phyloP scores from a whole-genome alignment of 2,329 filamentous ascomycete species.

The Fusarium ambrosium region DNA sequence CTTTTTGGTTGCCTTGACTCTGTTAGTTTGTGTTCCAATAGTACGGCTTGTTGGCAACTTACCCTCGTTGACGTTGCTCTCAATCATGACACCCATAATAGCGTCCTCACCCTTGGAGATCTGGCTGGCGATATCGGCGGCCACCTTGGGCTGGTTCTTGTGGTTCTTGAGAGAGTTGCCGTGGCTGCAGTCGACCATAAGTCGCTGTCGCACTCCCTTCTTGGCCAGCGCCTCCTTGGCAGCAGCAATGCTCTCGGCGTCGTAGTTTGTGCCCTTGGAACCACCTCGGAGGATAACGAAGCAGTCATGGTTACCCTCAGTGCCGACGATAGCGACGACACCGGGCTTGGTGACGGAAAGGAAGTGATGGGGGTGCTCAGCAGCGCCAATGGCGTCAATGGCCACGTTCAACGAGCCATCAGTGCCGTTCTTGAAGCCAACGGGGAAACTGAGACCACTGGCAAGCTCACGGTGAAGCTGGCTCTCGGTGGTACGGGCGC shows the following conservation, averaged over 20 bases:
- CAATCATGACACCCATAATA: slow-evolving; percentile 99
- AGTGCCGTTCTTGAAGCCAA: slow-evolving; percentile 99
- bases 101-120: slow-evolving; percentile 85
- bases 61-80: slow-evolving; percentile 97
- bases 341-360: slow-evolving; percentile 97
- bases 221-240: slow-evolving; percentile 84
- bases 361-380: slow-evolving; percentile 94
- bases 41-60: slow-evolving; percentile 44
- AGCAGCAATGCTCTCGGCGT: slow-evolving; percentile 84
- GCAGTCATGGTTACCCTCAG: slow-evolving; percentile 94
- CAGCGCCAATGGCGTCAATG: slow-evolving; percentile 94
- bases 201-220: slow-evolving; percentile 78
- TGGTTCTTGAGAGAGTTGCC: slow-evolving; percentile 97
- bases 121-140: slow-evolving; percentile 83
- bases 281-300: slow-evolving; percentile 96
- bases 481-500: slow-evolving; percentile 95
- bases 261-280: slow-evolving; percentile 94
- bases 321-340: slow-evolving; percentile 94
- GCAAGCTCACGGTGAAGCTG: slow-evolving; percentile 96
- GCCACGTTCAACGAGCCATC: slow-evolving; percentile 91
- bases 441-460: slow-evolving; percentile 93
- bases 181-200: slow-evolving; percentile 99
- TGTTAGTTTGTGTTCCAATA: slow-evolving; percentile 43
- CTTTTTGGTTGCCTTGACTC: slow-evolving; percentile 82
- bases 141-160: slow-evolving; percentile 97